Base-by-base conservation (phyloP, 306 rosid genomes). In the Luffa acutangula region DNA sequence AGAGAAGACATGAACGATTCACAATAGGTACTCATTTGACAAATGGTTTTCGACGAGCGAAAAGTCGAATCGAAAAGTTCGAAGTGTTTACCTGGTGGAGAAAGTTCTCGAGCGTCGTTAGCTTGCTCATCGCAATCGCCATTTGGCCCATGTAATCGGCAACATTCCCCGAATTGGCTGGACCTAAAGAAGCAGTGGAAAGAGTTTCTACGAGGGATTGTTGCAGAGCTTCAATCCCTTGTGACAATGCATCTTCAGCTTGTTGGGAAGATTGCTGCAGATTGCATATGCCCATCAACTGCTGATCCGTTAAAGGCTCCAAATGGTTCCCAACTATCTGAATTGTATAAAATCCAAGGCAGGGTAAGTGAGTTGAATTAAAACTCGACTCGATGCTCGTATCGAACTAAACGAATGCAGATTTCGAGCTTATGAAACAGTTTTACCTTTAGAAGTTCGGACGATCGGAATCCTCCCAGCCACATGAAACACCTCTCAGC, bases 151-250 rank as follows among this genome's bases (percentile, higher is more conserved):
- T 93, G 83, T 93, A 93, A 46, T 90, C 96, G 0, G 96, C 93
- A 3, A 93, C 97, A 82, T 90, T 86, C 45, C 90, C 93, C 1
- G 92, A 87, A 49, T 65, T 82, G 20, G 87, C 37, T 1, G 90
- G 86, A 3, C 89, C 88, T 12, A 87, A 57, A 67, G 86, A 81
- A 52, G 85, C 37, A 2, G 94, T 81, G 66, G 96, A 90, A 52
- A 93, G 91, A 36, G 96, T 93, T 43, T 91, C 98, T 3, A 85
- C 87, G 11, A 93, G 97, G 46, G 97, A 88, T 78, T 87, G 97
- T 76, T 93, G 98, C 88, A 91, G 80, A 80, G 93, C 97, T 64
- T 93, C 98, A 93, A 91, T 90, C 21, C 98, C 98, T 87, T 93
- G 98, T 52, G 97, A 85, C 76, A 93, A 79, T 54, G 98, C 98